Evolutionary conservation across 164 flowering plant species (phyloP), one percentile per base, ranked within the genome.

Genomic region (Aristolochia californica): DNA sequence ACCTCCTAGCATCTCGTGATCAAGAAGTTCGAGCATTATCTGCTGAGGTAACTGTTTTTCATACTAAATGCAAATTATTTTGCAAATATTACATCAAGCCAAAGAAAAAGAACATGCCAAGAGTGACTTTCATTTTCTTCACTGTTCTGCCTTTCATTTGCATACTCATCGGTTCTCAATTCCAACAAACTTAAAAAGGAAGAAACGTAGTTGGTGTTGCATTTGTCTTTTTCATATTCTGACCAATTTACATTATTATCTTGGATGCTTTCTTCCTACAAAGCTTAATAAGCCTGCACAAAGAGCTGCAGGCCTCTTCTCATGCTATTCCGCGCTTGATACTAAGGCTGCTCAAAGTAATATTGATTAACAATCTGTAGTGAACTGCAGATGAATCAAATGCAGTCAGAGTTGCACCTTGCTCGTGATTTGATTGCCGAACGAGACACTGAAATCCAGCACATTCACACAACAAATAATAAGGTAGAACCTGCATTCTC

Each of bases 351-450:
- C 40, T 34, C 40, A 34, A 34, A 34, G 10, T 34, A 34, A 34
- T n/a, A n/a, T 12, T 34, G 40, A 34, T 34, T 34, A 12, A 34
- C 10, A 2, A 34, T 34, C 1, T 8, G 57, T 40, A 53, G 44
- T 53, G 7, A 20, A 17, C n/a, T 74, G 68, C 85, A 90, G 97
- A 82, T 88, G 88, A 80, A 90, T 69, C 97, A 94, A 68, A 60
- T 85, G 60, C 96, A 84, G 63, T 88, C 99, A 63, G 99, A 94
- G 73, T 74, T 94, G 13, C 75, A 77, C 56, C 95, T 94, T 72
- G 95, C 96, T 48, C 93, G 97, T 62, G 83, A 91, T 57, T 68
- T 94, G 78, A 84, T 94, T 68, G 95, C 93, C 54, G 99, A 94
- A 74, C 75, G 80, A 59, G 99, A 94, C 63, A 55, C 86, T 45